These are phyloP conservation scores for Arachis monticola DNA, from an alignment of 331 rosid genomes.

Conservation along the genomic window DNA sequence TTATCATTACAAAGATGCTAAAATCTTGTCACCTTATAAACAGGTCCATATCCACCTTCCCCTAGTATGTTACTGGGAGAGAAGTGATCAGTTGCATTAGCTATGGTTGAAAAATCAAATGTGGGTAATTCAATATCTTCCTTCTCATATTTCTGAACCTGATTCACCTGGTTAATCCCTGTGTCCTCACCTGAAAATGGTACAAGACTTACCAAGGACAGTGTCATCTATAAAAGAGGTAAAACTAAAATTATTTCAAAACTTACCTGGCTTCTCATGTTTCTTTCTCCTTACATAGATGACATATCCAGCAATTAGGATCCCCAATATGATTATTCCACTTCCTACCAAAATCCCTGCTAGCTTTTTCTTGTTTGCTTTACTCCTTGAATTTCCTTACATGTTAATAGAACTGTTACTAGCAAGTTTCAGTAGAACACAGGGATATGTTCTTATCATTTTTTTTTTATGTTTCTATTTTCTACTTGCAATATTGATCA, in stretches of 20 bases:
- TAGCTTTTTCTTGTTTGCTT: slow-evolving; percentile 13
- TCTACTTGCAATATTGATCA: background rate
- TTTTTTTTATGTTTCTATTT: background rate
- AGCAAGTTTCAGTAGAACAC: background rate
- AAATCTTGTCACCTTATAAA: slow-evolving; percentile 41
- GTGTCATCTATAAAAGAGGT: background rate
- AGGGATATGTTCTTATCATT: background rate
- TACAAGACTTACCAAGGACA: background rate
- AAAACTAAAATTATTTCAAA: background rate
- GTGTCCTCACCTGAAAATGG: slow-evolving; percentile 2
- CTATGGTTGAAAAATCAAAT: slow-evolving; percentile 37
- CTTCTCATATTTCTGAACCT: background rate
- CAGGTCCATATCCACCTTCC: slow-evolving; percentile 49
- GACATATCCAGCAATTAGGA: slow-evolving; percentile 7
- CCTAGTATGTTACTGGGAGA: slow-evolving; percentile 32
- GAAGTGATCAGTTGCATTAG: slow-evolving; percentile 40
- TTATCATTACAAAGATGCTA: background rate
- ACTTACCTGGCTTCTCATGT: slow-evolving; percentile 25
- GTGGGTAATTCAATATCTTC: slow-evolving; percentile 43
- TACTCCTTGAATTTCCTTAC: slow-evolving; percentile 18
- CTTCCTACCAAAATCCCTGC: slow-evolving; percentile 28
- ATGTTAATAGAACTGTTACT: background rate
- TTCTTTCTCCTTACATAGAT: slow-evolving; percentile 25
- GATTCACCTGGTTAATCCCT: background rate
- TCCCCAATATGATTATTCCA: slow-evolving; percentile 9